Base-by-base conservation (phyloP, 176 grass and related monocot genomes). In the Calamus simplicifolius region DNA sequence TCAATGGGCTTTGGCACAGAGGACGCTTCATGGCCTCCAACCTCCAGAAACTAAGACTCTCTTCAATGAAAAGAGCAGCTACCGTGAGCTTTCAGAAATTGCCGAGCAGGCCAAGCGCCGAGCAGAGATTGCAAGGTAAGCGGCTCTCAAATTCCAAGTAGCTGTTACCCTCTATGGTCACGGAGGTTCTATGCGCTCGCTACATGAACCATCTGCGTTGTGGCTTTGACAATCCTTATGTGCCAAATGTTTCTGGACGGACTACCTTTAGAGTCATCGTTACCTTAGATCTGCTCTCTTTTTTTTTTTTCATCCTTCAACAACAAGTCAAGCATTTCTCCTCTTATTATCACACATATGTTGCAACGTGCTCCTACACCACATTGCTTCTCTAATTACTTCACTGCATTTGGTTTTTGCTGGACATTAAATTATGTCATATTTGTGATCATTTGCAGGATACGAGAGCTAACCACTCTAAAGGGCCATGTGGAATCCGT, bases 81-180 rank as follows among this genome's bases (percentile, higher is more conserved):
- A 98, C 73, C 84, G 94, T n/a, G 94, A 93, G 73, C 88, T 98
- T 35, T 98, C 94, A 2, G 94, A 98, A 63, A 93, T 98, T 7
- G 94, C 94, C 0, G 94, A 98, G 79, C 81, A 93, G 62, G 94
- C 94, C 67, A 98, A 98, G 69, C 78, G 94, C 19, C 74, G 94
- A 67, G 88, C 88, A 35, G 94, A 93, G 82, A 89, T 98, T 23
- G 94, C 94, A 27, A 91, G 87, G 87, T 91, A 74, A 7, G 29
- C 48, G 6, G 13, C 10, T 5, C 61, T 64, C 25, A 14, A 59
- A 56, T 49, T 54, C 19, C 31, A 35, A 35, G 31, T 2, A 10
- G 6, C 8, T 10, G 31, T 10, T 35, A 35, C 31, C 8, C 31
- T 35, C 6, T 7, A 35, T 23, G 5, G 31, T 35, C 31, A 35